Base-by-base conservation (phyloP, 2,329 filamentous ascomycete genomes). In the Fusarium subtropicale region DNA sequence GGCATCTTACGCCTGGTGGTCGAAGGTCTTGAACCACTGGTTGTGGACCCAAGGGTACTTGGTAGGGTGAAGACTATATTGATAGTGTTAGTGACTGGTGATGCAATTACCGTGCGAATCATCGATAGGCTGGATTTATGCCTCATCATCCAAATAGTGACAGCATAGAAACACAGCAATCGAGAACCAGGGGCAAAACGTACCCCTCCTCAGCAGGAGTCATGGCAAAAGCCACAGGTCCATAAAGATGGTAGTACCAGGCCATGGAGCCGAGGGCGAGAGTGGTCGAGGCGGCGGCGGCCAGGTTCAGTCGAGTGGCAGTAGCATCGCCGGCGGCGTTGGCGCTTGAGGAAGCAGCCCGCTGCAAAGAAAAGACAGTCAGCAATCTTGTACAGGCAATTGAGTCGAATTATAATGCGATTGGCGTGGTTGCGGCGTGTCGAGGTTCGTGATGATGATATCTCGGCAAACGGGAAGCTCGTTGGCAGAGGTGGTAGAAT, bases 221-320 rank as follows among this genome's bases (percentile, higher is more conserved):
- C 90, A 92, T 92, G 76, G 96, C 96, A 82, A 93, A 89, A 69
- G 92, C 91, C 76, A 92, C 90, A 76, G 92, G 89, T 78, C 94
- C 96, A 83, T 97, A 98, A 76, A 97, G 90, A 84, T 97, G 93
- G 83, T 95, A 97, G 86, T 97, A 98, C 94, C 94, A 98, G 76
- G 93, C 94, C 78, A 95, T 90, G 74, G 95, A 95, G 77, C 94
- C 94, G 82, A 93, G 86, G 76, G 95, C 93, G 79, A 94, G 87
- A 76, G 91, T 89, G 76, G 94, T 97, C 76, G 96, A 94, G 79
- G 92, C 92, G 77, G 90, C 88, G 79, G 93, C 93, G 80, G 94
- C 92, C 77, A 94, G 86, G 83, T 95, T 97, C 82, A 96, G 87
- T 83, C 91, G 90, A 82, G 92, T 90, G 76, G 92, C 87, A 77